Base-by-base conservation (phyloP, 768 basidiomycete species). In the Lactifluus rugatus region DNA sequence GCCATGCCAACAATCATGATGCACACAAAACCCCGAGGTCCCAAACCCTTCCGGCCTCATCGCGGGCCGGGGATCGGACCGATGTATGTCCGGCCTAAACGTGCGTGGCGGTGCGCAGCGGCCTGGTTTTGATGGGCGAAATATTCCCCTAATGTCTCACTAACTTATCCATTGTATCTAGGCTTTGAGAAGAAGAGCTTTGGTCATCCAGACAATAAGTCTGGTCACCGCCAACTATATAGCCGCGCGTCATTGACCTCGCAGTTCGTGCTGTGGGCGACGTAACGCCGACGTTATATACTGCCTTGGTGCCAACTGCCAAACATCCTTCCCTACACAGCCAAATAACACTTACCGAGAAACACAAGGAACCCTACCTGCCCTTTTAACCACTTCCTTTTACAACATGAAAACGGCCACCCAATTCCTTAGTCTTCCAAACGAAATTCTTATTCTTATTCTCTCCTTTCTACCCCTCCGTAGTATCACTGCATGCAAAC, bases 401-500 rank as follows among this genome's bases (percentile, higher is more conserved):
- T n/a, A n/a, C 34, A 26, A 31, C 44, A 26, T 37, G 42, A 52
- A 19, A 34, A 46, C 55, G 32, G 23, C 5, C 46, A 17, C 19
- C 31, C 54, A 44, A 10, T 42, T 60, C 16, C 58, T 55, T 8
- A 5, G 36, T 23, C 54, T 60, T 14, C 58, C 58, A 11, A 19
- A 28, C 42, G 58, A 60, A 32, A 19, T 60, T 10, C 53, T 60
- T 2, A 5, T 54, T 21, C 41, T 32, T 14, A 55, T 60, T 34
- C 9, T 60, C 21, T 26, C 48, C 5, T 39, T 19, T 9, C 26
- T 60, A 14, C 50, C 58, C 9, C 42, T 25, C 31, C 53, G 25
- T 17, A 48, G 26, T 16, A 50, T 59, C 53, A 23, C 28, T 8
- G 34, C 48, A 26, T 60, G 58, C 48, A 39, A 41, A 25, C 44